Conservation (phyloP, 352 stramenopile genomes). For the Aphanomyces stellatus region DNA sequence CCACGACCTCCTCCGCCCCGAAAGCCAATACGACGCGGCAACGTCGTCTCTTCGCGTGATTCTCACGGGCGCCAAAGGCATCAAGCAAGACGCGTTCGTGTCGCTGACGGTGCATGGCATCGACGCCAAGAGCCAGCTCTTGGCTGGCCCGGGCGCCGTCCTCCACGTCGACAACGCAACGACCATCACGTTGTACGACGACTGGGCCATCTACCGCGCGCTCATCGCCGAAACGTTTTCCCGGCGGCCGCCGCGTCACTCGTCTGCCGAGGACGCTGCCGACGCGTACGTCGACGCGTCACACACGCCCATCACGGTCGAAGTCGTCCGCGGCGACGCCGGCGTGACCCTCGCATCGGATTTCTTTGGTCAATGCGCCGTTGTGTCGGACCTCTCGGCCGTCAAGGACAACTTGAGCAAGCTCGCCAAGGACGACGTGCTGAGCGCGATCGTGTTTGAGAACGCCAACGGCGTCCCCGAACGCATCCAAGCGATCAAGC, state of each 20-base stretch:
- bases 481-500: slow-evolving; percentile 37
- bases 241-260: slow-evolving; percentile 20
- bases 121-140: neutral
- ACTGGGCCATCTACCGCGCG: slow-evolving; percentile 35
- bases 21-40: neutral
- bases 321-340: slow-evolving; percentile 31
- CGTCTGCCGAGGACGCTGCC: too few species aligned
- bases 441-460: neutral
- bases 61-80: slow-evolving; percentile 3
- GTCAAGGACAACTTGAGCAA: too few species aligned
- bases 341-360: slow-evolving; percentile 37
- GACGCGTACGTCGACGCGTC: slow-evolving; percentile 36
- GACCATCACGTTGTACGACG: slow-evolving; percentile 27
- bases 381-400: slow-evolving; percentile 28
- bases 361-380: slow-evolving; percentile 48
- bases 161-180: neutral
- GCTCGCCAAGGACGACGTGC: too few species aligned
- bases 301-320: slow-evolving; percentile 24
- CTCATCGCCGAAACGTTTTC: slow-evolving; percentile 24
- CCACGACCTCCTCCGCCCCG: neutral
- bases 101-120: neutral
- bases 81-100: neutral
- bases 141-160: slow-evolving; percentile 3
- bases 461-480: neutral
- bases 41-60: neutral